These are phyloP conservation scores for Fusarium fracticaudum DNA, from an alignment of 2,329 filamentous ascomycete species.

Conservation along the genomic window DNA sequence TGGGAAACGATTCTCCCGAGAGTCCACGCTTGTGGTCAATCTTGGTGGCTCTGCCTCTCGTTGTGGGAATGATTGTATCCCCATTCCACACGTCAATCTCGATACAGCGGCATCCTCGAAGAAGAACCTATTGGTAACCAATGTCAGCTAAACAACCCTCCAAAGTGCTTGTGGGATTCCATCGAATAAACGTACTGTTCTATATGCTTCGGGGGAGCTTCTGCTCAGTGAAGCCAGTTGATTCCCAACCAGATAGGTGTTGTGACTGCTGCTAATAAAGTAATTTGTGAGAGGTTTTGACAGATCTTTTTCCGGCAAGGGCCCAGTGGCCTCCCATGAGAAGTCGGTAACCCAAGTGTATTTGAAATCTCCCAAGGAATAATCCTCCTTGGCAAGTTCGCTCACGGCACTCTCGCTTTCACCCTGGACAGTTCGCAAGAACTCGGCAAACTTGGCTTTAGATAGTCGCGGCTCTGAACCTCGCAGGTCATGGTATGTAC, in stretches of 20 bases:
- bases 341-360: slow-evolving; percentile 57
- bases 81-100: slow-evolving; percentile 97
- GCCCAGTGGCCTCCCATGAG: slow-evolving; percentile 55
- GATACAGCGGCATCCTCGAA: slow-evolving; percentile 84
- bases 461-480: slow-evolving; percentile 45
- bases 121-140: slow-evolving; percentile 65
- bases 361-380: slow-evolving; percentile 61
- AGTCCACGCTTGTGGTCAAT: slow-evolving; percentile 57
- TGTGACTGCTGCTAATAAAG: slow-evolving; percentile 94
- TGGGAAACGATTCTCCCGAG: slow-evolving; percentile 59
- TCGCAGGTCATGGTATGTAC: slow-evolving; percentile 58
- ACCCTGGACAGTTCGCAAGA: slow-evolving; percentile 62
- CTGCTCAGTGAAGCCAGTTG: slow-evolving; percentile 75
- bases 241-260: slow-evolving; percentile 90
- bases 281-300: slow-evolving; percentile 83
- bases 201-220: slow-evolving; percentile 82
- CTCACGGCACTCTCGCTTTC: slow-evolving; percentile 47
- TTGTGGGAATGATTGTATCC: slow-evolving; percentile 52
- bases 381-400: slow-evolving; percentile 52
- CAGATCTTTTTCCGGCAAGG: slow-evolving; percentile 64
- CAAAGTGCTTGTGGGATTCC: background rate
- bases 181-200: slow-evolving; percentile 64
- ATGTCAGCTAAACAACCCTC: background rate
- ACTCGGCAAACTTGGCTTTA: slow-evolving; percentile 54
- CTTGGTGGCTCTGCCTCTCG: slow-evolving; percentile 51